Percentiles rank a stretch among this genome's conserved stretches.
Evolutionary conservation across 2,329 filamentous ascomycete genomes (phyloP).

Genomic region (Lasiodiplodia theobromae): DNA sequence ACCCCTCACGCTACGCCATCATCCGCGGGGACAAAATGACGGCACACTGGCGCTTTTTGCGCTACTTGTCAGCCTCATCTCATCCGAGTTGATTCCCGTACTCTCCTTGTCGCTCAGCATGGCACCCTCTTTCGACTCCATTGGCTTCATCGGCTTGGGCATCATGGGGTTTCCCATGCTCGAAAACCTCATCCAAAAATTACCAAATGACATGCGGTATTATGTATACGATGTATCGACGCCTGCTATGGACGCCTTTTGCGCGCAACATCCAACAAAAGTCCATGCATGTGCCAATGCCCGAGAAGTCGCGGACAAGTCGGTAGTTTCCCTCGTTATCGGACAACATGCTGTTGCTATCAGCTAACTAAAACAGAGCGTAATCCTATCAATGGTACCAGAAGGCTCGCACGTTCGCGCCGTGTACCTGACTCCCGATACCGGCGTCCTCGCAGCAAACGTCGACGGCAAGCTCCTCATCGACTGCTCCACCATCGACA

Average conservation of each 20-base stretch:
- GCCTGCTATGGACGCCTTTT: conserved; percentile 52
- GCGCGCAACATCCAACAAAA: conserved; percentile 42
- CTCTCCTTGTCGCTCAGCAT: not conserved
- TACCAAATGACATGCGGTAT: conserved; percentile 52
- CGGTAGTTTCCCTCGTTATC: conserved; percentile 46
- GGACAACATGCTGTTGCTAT: not conserved
- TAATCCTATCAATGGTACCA: conserved; percentile 62
- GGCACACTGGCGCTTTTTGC: not conserved
- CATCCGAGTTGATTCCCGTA: not conserved
- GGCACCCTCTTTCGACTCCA: conserved; percentile 30
- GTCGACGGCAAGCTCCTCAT: conserved; percentile 58
- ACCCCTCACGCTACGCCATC: conserved; percentile 7
- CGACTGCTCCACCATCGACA: conserved; percentile 65
- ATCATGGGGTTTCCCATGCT: conserved; percentile 64
- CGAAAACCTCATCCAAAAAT: conserved; percentile 57
- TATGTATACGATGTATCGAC: conserved; percentile 59
- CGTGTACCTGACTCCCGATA: conserved; percentile 57
- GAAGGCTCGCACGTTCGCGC: conserved; percentile 60
- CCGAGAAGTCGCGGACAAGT: conserved; percentile 58
- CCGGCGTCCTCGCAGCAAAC: conserved; percentile 52
- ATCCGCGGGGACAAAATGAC: not conserved
- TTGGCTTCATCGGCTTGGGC: conserved; percentile 64
- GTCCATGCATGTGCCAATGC: conserved; percentile 52
- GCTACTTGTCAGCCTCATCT: not conserved
- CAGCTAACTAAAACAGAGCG: conserved; percentile 44